Percentiles rank a stretch among this genome's conserved stretches.
Evolutionary conservation across 805 yeast genomes (phyloP).

Genomic region (Sugiyamaella lignohabitans): DNA sequence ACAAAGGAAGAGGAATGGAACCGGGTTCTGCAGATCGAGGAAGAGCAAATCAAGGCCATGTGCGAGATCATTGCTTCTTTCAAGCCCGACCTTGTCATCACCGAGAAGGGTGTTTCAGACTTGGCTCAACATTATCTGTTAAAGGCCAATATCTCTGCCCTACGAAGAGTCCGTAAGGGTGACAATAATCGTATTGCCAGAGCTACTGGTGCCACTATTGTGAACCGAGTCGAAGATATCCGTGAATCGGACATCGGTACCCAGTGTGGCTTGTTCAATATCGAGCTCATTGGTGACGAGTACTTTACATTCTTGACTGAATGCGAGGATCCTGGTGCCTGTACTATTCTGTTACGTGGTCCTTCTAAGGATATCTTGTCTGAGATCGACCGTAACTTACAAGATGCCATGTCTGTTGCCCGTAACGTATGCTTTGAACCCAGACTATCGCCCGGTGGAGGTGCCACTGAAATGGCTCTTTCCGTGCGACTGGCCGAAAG

Average conservation of each 20-base stretch:
- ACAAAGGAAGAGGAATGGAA: conserved; percentile 96
- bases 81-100: conserved; percentile 90
- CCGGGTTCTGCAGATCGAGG: conserved; percentile 91
- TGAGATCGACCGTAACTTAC: conserved; percentile 93
- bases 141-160: conserved; percentile 86
- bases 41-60: conserved; percentile 85
- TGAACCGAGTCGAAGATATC: conserved; percentile 90
- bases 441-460: conserved; percentile 95
- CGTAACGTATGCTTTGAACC: conserved; percentile 95
- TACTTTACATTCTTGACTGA: conserved; percentile 80
- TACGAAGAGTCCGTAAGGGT: conserved; percentile 90
- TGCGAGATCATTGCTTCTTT: conserved; percentile 79
- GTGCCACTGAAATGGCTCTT: conserved; percentile 99
- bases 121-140: conserved; percentile 93
- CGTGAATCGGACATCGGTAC: conserved; percentile 87
- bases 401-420: conserved; percentile 97
- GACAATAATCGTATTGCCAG: conserved; percentile 96
- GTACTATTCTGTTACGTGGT: conserved; percentile 88
- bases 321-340: conserved; percentile 83
- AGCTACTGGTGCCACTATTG: conserved; percentile 96
- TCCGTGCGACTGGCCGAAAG: conserved; percentile 79
- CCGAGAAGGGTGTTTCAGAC: conserved; percentile 98
- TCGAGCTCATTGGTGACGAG: conserved; percentile 95
- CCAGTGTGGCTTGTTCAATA: conserved; percentile 83
- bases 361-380: conserved; percentile 94